phyloP scores from a whole-genome alignment of 2,329 filamentous ascomycete species.

The Sporothrix globosa region DNA sequence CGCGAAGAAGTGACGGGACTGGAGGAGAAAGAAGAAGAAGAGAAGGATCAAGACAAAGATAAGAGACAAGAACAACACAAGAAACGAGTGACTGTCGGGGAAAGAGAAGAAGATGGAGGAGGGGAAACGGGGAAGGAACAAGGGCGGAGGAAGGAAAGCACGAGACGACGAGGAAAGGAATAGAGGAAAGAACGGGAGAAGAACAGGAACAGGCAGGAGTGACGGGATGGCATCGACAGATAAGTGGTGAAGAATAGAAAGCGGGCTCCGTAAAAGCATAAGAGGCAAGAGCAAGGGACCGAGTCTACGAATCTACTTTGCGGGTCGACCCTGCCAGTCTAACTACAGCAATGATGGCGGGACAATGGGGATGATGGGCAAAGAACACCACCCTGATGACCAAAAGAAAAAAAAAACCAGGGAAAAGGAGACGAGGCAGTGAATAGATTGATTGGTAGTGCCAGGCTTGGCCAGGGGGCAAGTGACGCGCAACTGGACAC shows the following conservation, averaged over 20 bases:
- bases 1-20: neutral
- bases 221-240: slow-evolving; percentile 17
- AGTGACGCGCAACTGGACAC: neutral
- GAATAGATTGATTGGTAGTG: neutral
- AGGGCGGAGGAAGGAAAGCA: neutral
- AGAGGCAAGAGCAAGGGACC: slow-evolving; percentile 17
- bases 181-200: neutral
- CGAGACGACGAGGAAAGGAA: neutral
- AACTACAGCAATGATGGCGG: neutral
- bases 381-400: too few relatives aligned
- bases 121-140: neutral
- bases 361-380: slow-evolving; percentile 1
- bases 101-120: slow-evolving; percentile 2
- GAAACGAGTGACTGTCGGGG: neutral
- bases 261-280: neutral
- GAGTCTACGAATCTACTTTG: slow-evolving; percentile 9
- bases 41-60: neutral
- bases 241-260: slow-evolving; percentile 24
- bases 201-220: slow-evolving; percentile 1
- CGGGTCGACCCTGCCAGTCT: slow-evolving; percentile 12
- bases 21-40: neutral
- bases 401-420: neutral
- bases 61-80: neutral
- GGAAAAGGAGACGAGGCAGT: neutral
- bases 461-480: neutral